Evolutionary conservation across 495 filamentous ascomycete genomes (phyloP).

Genomic region (Penicillium maclennaniae): DNA sequence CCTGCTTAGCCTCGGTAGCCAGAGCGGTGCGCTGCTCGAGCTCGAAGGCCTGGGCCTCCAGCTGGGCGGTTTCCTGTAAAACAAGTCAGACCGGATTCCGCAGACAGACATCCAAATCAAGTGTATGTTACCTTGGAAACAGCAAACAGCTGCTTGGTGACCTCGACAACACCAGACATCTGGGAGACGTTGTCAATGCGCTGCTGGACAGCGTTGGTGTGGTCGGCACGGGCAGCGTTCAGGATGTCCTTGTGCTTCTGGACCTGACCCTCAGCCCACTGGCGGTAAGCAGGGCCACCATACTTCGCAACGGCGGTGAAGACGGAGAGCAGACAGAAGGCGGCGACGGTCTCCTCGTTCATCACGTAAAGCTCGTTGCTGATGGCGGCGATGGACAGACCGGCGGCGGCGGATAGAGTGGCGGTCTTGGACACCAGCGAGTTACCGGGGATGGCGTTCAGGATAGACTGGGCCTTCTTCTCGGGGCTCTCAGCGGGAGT

Average conservation of each 20-base stretch:
- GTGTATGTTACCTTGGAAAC: conserved; percentile 78
- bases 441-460: conserved; percentile 83
- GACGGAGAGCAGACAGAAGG: conserved; percentile 81
- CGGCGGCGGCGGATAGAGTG: conserved; percentile 87
- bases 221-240: conserved; percentile 87
- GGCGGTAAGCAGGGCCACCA: conserved; percentile 82
- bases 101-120: not conserved
- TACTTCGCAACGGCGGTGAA: conserved; percentile 88
- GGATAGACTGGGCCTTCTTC: conserved; percentile 90
- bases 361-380: conserved; percentile 99
- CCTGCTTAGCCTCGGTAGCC: conserved; percentile 85
- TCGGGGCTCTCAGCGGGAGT: conserved; percentile 82
- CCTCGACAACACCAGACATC: conserved; percentile 86
- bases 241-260: conserved; percentile 88
- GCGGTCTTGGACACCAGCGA: conserved; percentile 90
- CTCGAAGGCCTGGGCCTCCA: conserved; percentile 94
- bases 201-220: conserved; percentile 89
- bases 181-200: conserved; percentile 91
- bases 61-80: conserved; percentile 84
- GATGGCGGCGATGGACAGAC: conserved; percentile 88
- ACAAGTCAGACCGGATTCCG: conserved; percentile 3
- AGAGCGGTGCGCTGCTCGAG: conserved; percentile 91
- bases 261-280: conserved; percentile 85
- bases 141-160: conserved; percentile 94
- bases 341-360: conserved; percentile 95